A percentile compares a stretch with the other conserved stretches of the same genome.
Conservation (phyloP, 2,329 filamentous ascomycete genomes). For the Talaromyces sp. region DNA sequence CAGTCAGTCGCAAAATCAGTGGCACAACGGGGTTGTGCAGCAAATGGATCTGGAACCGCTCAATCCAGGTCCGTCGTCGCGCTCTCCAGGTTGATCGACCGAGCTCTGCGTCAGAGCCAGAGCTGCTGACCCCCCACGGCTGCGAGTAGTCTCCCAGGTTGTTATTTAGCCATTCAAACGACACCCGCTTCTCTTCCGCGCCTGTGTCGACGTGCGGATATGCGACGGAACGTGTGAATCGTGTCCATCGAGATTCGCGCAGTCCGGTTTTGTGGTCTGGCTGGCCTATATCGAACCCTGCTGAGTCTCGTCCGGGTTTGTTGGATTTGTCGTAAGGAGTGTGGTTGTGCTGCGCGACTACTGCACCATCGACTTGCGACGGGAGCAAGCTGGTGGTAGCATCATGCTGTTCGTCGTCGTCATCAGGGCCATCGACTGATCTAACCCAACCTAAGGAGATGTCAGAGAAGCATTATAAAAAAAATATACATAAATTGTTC, state of each 20-base stretch:
- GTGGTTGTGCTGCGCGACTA: slow-evolving; percentile 44
- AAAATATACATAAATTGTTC: not conserved
- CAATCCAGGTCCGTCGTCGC: slow-evolving; percentile 50
- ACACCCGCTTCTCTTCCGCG: slow-evolving; percentile 36
- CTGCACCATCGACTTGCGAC: slow-evolving; percentile 32
- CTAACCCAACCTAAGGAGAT: slow-evolving; percentile 37
- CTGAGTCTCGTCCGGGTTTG: slow-evolving; percentile 1
- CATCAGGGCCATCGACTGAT: slow-evolving; percentile 33
- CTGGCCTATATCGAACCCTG: not conserved
- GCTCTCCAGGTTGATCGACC: slow-evolving; percentile 38
- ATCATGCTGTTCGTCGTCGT: slow-evolving; percentile 33
- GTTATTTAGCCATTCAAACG: slow-evolving; percentile 41
- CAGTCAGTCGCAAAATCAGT: slow-evolving; percentile 72
- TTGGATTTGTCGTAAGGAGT: slow-evolving; percentile 28
- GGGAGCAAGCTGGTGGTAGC: slow-evolving; percentile 31
- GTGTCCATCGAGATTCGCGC: slow-evolving; percentile 43
- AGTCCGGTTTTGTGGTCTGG: slow-evolving; percentile 4
- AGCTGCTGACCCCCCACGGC: slow-evolving; percentile 47
- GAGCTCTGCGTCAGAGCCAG: slow-evolving; percentile 47
- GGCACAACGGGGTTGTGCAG: slow-evolving; percentile 82
- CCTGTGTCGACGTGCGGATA: slow-evolving; percentile 34
- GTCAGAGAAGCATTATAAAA: not conserved
- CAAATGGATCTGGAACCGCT: slow-evolving; percentile 62
- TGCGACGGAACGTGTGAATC: slow-evolving; percentile 38
- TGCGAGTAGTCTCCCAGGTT: slow-evolving; percentile 41